These are phyloP conservation scores for Sporothrix protearum DNA, from an alignment of 2,329 filamentous ascomycete genomes.

Conservation along the genomic window DNA sequence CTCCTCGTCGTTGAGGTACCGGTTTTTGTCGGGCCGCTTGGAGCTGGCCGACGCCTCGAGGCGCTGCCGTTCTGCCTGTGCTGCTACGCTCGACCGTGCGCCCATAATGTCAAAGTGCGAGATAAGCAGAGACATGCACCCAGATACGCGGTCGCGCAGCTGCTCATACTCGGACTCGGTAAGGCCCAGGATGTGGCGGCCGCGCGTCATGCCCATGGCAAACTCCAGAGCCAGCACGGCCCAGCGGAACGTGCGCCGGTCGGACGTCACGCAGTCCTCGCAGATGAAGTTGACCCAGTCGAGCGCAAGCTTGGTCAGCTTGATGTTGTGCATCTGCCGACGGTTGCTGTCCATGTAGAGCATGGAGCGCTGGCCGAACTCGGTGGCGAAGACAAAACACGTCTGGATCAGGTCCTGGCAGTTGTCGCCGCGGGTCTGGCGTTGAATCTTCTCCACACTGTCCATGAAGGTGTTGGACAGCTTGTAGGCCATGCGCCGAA, in stretches of 20 bases:
- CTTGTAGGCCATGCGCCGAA: slow-evolving; percentile 93
- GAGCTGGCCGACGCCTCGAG: slow-evolving; percentile 77
- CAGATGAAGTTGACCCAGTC: slow-evolving; percentile 99
- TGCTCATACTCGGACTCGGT: slow-evolving; percentile 82
- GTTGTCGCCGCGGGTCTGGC: slow-evolving; percentile 76
- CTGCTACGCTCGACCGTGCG: slow-evolving; percentile 85
- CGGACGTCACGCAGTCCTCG: slow-evolving; percentile 90
- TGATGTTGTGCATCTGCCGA: slow-evolving; percentile 94
- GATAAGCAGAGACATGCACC: slow-evolving; percentile 95
- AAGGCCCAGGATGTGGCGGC: slow-evolving; percentile 86
- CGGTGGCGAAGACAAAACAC: slow-evolving; percentile 97
- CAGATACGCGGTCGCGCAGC: slow-evolving; percentile 82
- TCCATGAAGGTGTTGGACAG: slow-evolving; percentile 98
- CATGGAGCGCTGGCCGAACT: slow-evolving; percentile 92
- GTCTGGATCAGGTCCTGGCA: slow-evolving; percentile 96
- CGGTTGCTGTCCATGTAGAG: slow-evolving; percentile 95
- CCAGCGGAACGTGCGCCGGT: slow-evolving; percentile 96
- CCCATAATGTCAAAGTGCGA: slow-evolving; percentile 99
- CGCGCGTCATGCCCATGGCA: slow-evolving; percentile 94
- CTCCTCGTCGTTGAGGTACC: slow-evolving; percentile 75
- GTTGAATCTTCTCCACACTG: slow-evolving; percentile 87
- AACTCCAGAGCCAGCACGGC: slow-evolving; percentile 93
- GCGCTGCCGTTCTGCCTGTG: slow-evolving; percentile 87
- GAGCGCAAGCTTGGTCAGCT: slow-evolving; percentile 84
- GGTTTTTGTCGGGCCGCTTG: slow-evolving; percentile 72